Evolutionary conservation across 345 rosid genomes (phyloP), one percentile per base, ranked within the genome.

Genomic region (Gossypium rotundifolium): DNA sequence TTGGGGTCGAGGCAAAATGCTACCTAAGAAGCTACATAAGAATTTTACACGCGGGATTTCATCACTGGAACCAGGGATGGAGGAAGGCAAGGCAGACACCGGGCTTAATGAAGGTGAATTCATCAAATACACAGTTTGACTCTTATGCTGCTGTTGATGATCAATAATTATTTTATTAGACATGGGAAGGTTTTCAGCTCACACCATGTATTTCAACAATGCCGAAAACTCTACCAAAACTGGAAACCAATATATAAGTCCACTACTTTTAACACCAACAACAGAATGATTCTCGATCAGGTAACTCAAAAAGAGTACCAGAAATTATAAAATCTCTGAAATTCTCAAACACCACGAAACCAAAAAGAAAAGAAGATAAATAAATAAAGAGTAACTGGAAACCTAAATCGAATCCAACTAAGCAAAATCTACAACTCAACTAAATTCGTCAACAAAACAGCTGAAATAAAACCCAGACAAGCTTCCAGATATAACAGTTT

Each of bases 1-100:
- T 67, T 91, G 97, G 18, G 98, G 99, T 22, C 99, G 89, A 42
- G 99, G 97, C 86, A 95, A 83, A 76, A 95, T 90, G 82, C 90
- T 90, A 11, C 98, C 99, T 20, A 85, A 83, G 86, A 95, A 95
- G 80, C 99, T 95, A 79, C 99, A 93, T 63, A 95, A 80, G 78
- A 91, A 88, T 58, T 95, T 95, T 49, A 91, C 90, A 8, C 91
- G 97, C 0, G 86, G 87, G 20, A 75, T 69, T 57, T 93, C 99
- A 27, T 93, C 99, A 46, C 77, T 87, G 9, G 91, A 79, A 67
- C 91, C 81, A 20, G 70, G 58, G 55, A 54, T 23, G 65, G 77
- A 75, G 65, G 77, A 45, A 44, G 72, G 45, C 25, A 80, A 57
- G 62, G 84, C 75, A 53, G 87, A 82, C 18, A 73, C 14, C 33